Evolutionary conservation across 192 early-diverging fungal genomes (phyloP).

Genomic region (Coemansia sp.): DNA sequence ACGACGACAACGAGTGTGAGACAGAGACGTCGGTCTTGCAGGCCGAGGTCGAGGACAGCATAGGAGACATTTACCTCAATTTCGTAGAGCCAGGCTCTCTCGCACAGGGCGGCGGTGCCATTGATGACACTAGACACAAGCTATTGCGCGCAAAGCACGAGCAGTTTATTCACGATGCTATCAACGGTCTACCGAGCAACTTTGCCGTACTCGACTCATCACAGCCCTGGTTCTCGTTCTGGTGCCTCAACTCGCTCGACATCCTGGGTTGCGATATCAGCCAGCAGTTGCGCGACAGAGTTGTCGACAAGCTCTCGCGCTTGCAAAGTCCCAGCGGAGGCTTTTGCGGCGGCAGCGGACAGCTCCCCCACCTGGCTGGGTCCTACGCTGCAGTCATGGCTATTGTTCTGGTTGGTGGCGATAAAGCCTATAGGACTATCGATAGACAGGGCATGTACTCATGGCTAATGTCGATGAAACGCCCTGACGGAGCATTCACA

Average conservation of each 20-base stretch:
- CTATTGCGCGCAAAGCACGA: constrained; percentile 64
- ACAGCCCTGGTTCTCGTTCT: constrained; percentile 91
- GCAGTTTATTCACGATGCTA: constrained; percentile 58
- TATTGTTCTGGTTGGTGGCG: constrained; percentile 74
- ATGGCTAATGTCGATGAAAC: constrained; percentile 85
- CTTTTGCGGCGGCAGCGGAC: constrained; percentile 80
- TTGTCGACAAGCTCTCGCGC: constrained; percentile 57
- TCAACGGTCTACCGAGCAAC: constrained; percentile 58
- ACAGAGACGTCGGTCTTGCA: constrained; percentile 49
- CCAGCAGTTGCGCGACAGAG: constrained; percentile 51
- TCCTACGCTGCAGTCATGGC: constrained; percentile 89
- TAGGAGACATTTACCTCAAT: constrained; percentile 29
- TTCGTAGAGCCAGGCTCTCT: constrained; percentile 23
- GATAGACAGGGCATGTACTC: constrained; percentile 62
- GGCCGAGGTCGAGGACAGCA: constrained; percentile 46
- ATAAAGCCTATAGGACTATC: constrained; percentile 62
- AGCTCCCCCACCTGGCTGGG: constrained; percentile 85
- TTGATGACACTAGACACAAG: constrained; percentile 30
- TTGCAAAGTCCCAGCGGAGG: constrained; percentile 79
- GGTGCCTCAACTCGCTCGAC: constrained; percentile 86
- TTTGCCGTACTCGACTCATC: constrained; percentile 79
- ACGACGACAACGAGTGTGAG: constrained; percentile 51
- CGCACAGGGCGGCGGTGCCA: constrained; percentile 23
- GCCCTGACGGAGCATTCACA: constrained; percentile 83
- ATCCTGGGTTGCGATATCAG: constrained; percentile 67